phyloP scores from a whole-genome alignment of 2,329 filamentous ascomycete genomes.

The Scolecobasidium constrictum region DNA sequence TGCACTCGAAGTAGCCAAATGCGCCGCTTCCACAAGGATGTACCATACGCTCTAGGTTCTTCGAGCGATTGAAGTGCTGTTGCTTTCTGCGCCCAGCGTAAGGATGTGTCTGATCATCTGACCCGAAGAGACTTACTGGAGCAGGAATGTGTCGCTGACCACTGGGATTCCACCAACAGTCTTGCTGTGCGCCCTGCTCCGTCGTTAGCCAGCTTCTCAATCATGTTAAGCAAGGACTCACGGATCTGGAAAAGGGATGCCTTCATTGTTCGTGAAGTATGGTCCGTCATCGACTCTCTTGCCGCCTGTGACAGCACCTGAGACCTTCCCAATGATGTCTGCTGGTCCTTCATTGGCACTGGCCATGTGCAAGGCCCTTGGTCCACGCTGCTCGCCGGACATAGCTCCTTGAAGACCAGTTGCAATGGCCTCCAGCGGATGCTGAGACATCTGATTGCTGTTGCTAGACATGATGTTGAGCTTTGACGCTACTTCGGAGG shows the following conservation, averaged over 20 bases:
- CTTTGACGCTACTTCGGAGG: not conserved
- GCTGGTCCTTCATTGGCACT: conserved; percentile 42
- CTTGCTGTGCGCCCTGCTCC: conserved; percentile 34
- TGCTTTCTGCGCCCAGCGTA: conserved; percentile 27
- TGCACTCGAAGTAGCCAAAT: conserved; percentile 37
- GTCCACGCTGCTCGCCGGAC: conserved; percentile 26
- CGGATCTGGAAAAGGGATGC: conserved; percentile 39
- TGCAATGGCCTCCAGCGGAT: conserved; percentile 31
- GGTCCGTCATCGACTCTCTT: conserved; percentile 38
- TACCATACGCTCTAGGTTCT: conserved; percentile 36
- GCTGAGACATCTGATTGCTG: conserved; percentile 23
- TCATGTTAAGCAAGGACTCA: conserved; percentile 16
- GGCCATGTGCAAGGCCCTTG: conserved; percentile 30
- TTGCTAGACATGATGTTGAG: conserved; percentile 12
- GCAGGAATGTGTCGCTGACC: conserved; percentile 38
- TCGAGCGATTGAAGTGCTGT: conserved; percentile 46
- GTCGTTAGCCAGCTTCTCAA: conserved; percentile 1
- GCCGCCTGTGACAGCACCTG: conserved; percentile 33
- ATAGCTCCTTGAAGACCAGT: conserved; percentile 28
- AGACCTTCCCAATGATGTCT: conserved; percentile 40
- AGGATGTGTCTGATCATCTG: not conserved
- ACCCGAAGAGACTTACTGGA: conserved; percentile 24
- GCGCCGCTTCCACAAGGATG: conserved; percentile 33
- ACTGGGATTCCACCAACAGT: conserved; percentile 42
- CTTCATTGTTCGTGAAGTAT: conserved; percentile 47